Percentiles rank a stretch among this genome's conserved stretches.
Conservation (phyloP, 257 asterid genomes). For the Solanum rostratum region DNA sequence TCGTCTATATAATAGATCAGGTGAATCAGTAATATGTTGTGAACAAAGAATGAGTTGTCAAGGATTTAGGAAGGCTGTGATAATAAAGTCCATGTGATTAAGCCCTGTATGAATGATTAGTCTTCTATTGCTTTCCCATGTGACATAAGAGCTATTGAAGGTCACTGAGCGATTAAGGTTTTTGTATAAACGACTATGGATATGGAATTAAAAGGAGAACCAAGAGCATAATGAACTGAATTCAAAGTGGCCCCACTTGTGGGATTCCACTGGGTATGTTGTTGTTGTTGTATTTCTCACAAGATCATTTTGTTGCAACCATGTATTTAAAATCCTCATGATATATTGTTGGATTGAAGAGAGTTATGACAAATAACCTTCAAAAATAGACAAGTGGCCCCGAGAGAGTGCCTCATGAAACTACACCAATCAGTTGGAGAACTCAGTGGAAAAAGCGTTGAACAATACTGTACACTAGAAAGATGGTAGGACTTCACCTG, state of each 20-base stretch:
- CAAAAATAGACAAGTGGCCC: background rate
- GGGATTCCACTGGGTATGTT: too few relatives aligned
- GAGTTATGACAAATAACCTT: background rate
- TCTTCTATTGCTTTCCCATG: background rate
- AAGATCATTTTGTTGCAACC: background rate
- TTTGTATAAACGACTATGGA: background rate
- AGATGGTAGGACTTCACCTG: background rate
- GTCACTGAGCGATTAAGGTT: background rate
- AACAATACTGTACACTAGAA: too few relatives aligned
- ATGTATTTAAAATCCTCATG: background rate
- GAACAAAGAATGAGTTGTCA: background rate
- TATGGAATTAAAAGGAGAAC: background rate
- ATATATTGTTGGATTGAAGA: background rate
- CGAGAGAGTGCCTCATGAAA: background rate
- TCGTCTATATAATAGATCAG: background rate
- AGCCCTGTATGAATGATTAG: background rate
- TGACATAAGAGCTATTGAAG: background rate
- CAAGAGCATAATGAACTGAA: background rate
- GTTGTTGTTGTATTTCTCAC: too few relatives aligned
- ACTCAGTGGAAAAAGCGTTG: background rate
- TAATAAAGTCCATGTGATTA: background rate
- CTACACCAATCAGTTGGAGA: background rate
- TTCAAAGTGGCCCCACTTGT: too few relatives aligned
- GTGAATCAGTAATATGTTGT: background rate
- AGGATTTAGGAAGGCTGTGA: background rate